Evolutionary conservation across 208 protist genomes (phyloP), one percentile per base, ranked within the genome.

Genomic region (Leishmania mexicana): DNA sequence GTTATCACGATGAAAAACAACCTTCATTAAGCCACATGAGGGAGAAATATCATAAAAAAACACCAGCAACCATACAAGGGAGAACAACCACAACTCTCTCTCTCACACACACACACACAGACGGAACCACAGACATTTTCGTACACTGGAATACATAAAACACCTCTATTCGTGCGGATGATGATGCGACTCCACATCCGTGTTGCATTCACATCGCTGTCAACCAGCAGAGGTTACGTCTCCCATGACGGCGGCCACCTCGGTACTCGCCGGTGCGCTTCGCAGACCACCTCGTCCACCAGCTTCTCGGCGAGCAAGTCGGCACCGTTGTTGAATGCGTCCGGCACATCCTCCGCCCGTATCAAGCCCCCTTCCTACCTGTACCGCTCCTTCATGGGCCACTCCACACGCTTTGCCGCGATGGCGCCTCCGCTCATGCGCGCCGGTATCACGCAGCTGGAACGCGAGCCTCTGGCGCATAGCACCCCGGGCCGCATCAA

Each of bases 311-410:
- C 13, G 31, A 60, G 57, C 28, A 35, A 28, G 75, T 24, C 57
- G 47, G 40, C 10, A 64, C 1, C 47, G 0, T 38, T 73, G 17
- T 31, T 38, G 13, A 74, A 24, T 35, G 19, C 51, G n/a, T 31
- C 19, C 51, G 75, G 38, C 31, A 0, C 80, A 6, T 15, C 80
- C 24, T 15, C 58, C 31, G 35, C 67, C 4, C 81, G 76, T 42
- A 4, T 51, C 28, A 62, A 71, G 17, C 68, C 64, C 0, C 76
- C 81, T 11, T 78, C 76, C 31, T 85, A 85, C 64, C 82, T 95
- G 4, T 92, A 93, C 72, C 62, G 84, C 42, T 64, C 85, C 35
- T 94, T 94, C 71, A 94, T 96, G 90, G 92, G 92, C 11, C 81
- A 89, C 72, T 93, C 90, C 13, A 91, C 90, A 31, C 90, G 88